Percentiles rank a stretch among this genome's conserved stretches.
Conservation (phyloP, 208 protist species). For the Endotrypanum monterogeii region DNA sequence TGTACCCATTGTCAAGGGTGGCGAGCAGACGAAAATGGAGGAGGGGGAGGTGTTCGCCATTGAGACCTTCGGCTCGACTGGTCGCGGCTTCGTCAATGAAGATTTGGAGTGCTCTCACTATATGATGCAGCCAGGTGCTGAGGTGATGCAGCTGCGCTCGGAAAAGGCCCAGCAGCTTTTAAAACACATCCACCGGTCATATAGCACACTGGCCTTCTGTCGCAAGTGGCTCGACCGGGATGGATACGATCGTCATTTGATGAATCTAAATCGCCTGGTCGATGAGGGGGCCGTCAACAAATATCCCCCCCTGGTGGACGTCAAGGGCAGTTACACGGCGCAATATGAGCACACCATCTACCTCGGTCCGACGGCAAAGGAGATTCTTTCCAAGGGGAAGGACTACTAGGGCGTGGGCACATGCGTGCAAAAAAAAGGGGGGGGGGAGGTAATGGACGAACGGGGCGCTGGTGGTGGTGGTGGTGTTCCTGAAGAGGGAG, state of each 20-base stretch:
- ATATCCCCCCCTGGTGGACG: conserved; percentile 97
- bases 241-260: conserved; percentile 92
- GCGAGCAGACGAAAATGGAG: conserved; percentile 95
- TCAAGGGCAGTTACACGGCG: conserved; percentile 96
- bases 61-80: conserved; percentile 99
- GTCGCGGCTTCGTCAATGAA: conserved; percentile 94
- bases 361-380: conserved; percentile 95
- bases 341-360: conserved; percentile 98
- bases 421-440: conserved; percentile 23
- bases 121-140: conserved; percentile 94
- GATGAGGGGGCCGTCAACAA: conserved; percentile 91
- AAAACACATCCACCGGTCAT: conserved; percentile 91
- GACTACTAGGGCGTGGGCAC: conserved; percentile 85
- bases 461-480: no score
- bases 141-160: conserved; percentile 63
- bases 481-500: neutral
- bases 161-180: conserved; percentile 93
- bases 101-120: conserved; percentile 98
- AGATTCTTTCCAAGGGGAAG: conserved; percentile 95
- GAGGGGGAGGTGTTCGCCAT: conserved; percentile 99
- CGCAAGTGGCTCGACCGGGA: conserved; percentile 96
- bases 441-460: neutral
- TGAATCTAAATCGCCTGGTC: conserved; percentile 85
- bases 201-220: conserved; percentile 98
- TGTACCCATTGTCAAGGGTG: conserved; percentile 98